Conservation (phyloP, 208 protist species). For the Trypanosoma boissoni region DNA sequence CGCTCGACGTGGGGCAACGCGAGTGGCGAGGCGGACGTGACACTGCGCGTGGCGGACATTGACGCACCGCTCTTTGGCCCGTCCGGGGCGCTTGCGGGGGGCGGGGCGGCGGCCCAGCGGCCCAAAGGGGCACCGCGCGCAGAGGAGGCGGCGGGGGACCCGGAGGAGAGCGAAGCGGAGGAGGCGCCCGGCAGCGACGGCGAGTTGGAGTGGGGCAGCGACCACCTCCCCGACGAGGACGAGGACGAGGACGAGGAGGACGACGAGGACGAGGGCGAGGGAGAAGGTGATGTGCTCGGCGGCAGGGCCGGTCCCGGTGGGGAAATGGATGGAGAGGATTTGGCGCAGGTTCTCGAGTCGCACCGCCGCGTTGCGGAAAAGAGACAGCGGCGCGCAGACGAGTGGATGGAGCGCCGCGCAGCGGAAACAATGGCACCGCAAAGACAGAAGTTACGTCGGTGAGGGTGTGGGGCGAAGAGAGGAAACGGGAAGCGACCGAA, state of each 20-base stretch:
- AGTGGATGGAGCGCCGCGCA: constrained; percentile 61
- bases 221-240: constrained; percentile 60
- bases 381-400: constrained; percentile 68
- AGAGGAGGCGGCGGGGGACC: constrained; percentile 7
- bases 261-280: constrained; percentile 32
- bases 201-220: constrained; percentile 71
- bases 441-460: not conserved
- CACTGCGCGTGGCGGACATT: constrained; percentile 59
- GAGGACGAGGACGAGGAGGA: constrained; percentile 29
- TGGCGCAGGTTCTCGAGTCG: constrained; percentile 72
- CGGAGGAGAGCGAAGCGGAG: constrained; percentile 27
- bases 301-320: constrained; percentile 16
- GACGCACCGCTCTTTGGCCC: constrained; percentile 83
- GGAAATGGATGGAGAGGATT: constrained; percentile 76
- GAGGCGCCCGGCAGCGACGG: constrained; percentile 46
- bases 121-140: no score
- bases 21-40: constrained; percentile 79
- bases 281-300: constrained; percentile 37
- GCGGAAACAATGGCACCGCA: not conserved
- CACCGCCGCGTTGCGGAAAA: constrained; percentile 55
- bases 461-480: not conserved
- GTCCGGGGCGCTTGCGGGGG: constrained; percentile 38
- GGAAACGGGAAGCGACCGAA: not conserved
- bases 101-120: constrained; percentile 9
- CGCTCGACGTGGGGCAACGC: constrained; percentile 83